Percentiles rank a stretch among this genome's conserved stretches.
phyloP scores from a whole-genome alignment of 2,329 filamentous ascomycete genomes.

The Huntiella omanensis region DNA sequence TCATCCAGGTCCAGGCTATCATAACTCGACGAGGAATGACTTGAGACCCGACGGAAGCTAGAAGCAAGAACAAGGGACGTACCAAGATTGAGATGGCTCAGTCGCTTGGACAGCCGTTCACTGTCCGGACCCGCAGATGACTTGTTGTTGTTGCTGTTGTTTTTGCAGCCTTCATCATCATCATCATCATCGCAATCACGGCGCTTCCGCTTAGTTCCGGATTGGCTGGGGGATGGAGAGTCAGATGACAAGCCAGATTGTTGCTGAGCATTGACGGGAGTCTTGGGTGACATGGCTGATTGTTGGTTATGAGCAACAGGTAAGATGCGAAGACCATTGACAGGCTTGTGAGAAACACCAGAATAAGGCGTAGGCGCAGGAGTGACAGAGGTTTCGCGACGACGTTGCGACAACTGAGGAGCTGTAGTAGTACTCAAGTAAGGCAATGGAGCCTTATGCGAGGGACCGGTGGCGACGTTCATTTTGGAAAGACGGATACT shows the following conservation, averaged over 20 bases:
- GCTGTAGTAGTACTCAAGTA: too few relatives aligned
- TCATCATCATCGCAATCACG: slow-evolving; percentile 1
- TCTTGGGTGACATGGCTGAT: slow-evolving; percentile 11
- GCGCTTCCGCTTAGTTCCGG: slow-evolving; percentile 37
- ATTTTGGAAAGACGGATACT: too few relatives aligned
- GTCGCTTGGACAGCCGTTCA: slow-evolving; percentile 65
- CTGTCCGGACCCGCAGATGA: too few relatives aligned
- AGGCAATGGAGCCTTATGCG: not conserved
- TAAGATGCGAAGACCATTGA: too few relatives aligned
- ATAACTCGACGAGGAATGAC: slow-evolving; percentile 7
- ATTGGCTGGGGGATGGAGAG: slow-evolving; percentile 11
- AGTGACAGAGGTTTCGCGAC: too few relatives aligned
- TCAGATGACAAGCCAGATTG: not conserved
- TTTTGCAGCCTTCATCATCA: slow-evolving; percentile 13
- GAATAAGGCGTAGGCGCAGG: too few relatives aligned
- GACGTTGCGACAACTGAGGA: too few relatives aligned
- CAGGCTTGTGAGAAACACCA: too few relatives aligned
- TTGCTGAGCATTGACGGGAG: not conserved
- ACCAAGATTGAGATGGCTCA: slow-evolving; percentile 72
- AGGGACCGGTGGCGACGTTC: not conserved
- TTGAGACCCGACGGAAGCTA: slow-evolving; percentile 5
- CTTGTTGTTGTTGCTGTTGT: slow-evolving; percentile 30
- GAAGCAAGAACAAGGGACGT: slow-evolving; percentile 17
- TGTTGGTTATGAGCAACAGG: too few relatives aligned
- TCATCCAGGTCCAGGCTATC: slow-evolving; percentile 7